Conservation (phyloP, 2,329 filamentous ascomycete species). For the Pseudocercospora crystallina region DNA sequence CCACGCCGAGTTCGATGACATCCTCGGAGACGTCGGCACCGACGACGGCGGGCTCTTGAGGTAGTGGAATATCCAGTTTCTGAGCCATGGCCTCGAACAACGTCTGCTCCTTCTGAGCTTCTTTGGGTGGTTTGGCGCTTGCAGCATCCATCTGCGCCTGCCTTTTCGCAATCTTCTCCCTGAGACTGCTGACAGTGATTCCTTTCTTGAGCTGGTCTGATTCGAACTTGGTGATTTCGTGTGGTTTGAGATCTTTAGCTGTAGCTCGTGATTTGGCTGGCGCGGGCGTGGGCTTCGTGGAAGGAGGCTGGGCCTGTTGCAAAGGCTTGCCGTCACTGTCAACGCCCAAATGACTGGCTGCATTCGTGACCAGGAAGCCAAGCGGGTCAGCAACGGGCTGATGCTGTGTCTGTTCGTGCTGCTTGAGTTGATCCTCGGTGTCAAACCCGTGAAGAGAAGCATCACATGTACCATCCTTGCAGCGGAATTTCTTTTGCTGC, state of each 20-base stretch:
- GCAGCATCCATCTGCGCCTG: conserved; percentile 17
- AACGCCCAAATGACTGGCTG: conserved; percentile 46
- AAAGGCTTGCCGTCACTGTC: conserved; percentile 45
- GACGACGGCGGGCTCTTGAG: conserved; percentile 1
- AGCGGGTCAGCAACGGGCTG: conserved; percentile 56
- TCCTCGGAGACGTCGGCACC: conserved; percentile 6
- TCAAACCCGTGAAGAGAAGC: conserved; percentile 55
- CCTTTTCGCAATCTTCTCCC: conserved; percentile 22
- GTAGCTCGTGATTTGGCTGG: conserved; percentile 16
- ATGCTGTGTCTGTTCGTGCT: conserved; percentile 56
- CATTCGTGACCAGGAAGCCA: conserved; percentile 55
- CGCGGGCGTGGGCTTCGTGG: conserved; percentile 3
- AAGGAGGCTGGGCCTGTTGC: conserved; percentile 28
- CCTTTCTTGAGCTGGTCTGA: conserved; percentile 14
- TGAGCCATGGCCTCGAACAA: conserved; percentile 31
- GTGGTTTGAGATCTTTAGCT: conserved; percentile 16
- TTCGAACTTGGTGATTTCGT: conserved; percentile 17
- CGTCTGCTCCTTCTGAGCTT: conserved; percentile 28
- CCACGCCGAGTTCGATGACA: conserved; percentile 11
- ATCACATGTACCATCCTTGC: conserved; percentile 53
- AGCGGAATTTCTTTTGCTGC: conserved; percentile 53
- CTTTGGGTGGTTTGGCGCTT: conserved; percentile 17
- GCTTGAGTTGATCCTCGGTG: conserved; percentile 46
- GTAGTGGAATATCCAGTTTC: conserved; percentile 25
- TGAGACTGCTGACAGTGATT: conserved; percentile 10